These are phyloP conservation scores for Tuctoria greenei DNA, from an alignment of 176 grass and related monocot species.

Conservation along the genomic window DNA sequence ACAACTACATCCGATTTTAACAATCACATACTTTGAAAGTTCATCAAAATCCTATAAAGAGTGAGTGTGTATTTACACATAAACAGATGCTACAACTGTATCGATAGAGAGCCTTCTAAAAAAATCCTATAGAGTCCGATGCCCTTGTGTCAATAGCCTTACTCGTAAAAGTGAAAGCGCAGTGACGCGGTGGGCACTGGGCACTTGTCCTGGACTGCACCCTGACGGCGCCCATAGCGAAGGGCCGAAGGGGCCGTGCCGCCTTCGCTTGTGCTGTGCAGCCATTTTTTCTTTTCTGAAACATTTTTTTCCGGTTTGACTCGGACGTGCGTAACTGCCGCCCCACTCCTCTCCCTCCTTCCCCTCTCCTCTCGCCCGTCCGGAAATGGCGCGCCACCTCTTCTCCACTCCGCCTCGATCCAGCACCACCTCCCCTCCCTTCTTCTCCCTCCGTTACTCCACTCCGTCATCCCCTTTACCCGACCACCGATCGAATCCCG, in stretches of 20 bases:
- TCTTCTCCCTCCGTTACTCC: constrained; percentile 31
- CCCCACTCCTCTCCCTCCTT: constrained; percentile 26
- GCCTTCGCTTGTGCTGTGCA: not conserved
- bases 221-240: not conserved
- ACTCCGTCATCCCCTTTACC: not conserved
- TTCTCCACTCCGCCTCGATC: constrained; percentile 42
- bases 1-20: too few relatives aligned
- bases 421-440: not conserved
- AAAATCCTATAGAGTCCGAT: too few relatives aligned
- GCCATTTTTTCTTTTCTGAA: not conserved
- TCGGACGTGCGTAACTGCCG: constrained; percentile 41
- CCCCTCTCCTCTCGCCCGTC: not conserved
- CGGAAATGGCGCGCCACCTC: constrained; percentile 66
- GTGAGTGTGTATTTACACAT: too few relatives aligned
- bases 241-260: not conserved
- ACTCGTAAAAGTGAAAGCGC: not conserved
- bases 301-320: not conserved
- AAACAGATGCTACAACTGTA: too few relatives aligned
- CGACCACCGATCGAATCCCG: constrained; percentile 18
- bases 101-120: too few relatives aligned
- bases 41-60: too few relatives aligned
- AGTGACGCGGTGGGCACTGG: not conserved
- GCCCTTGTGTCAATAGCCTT: too few relatives aligned
- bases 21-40: too few relatives aligned
- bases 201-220: not conserved